Base-by-base conservation (phyloP, 2,329 filamentous ascomycete species). In the Zasmidium angulare region DNA sequence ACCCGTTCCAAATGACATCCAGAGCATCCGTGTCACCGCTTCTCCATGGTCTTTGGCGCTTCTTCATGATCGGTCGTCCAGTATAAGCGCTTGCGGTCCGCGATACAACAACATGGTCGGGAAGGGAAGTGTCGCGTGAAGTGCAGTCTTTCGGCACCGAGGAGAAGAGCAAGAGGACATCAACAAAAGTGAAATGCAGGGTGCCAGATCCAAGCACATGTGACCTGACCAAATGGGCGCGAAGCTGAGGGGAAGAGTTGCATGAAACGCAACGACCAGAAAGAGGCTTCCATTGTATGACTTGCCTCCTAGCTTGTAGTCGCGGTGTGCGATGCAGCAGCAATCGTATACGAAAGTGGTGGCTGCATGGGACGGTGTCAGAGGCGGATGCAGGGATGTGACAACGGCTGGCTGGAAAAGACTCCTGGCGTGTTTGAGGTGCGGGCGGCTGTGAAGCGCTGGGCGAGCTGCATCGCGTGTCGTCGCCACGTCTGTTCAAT, bases 401-500 rank as follows among this genome's bases (percentile, higher is more conserved):
- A 50, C 50, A 54, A 50, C 47, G 56, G 56, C 53, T 58, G 56
- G 56, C 7, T 20, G 43, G 23, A 19, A 50, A 47, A 24, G 53
- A 21, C 55, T 51, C 47, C 55, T 56, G 47, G 47, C 46, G 26
- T 36, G 51, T 53, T 46, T 53, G 46, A n/a, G 47, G 12, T 24
- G 21, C 20, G 26, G 55, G 55, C 55, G 55, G 48, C 49, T 57
- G 36, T 26, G 40, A 23, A 47, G 40, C 40, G 48, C 36, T 43
- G 36, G 26, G 11, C 11, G 26, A 29, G 26, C 4, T 29, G 26
- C n/a, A 29, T 29, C 26, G 26, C 26, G 26, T 29, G 26, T 29
- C 26, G 10, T 31, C 23, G 49, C 49, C 51, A 53, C 31, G 31
- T 14, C 4, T 3, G 29, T 19, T 10, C n/a, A n/a, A n/a, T n/a